Evolutionary conservation across 306 rosid species (phyloP).

Genomic region (Citrullus amarus): DNA sequence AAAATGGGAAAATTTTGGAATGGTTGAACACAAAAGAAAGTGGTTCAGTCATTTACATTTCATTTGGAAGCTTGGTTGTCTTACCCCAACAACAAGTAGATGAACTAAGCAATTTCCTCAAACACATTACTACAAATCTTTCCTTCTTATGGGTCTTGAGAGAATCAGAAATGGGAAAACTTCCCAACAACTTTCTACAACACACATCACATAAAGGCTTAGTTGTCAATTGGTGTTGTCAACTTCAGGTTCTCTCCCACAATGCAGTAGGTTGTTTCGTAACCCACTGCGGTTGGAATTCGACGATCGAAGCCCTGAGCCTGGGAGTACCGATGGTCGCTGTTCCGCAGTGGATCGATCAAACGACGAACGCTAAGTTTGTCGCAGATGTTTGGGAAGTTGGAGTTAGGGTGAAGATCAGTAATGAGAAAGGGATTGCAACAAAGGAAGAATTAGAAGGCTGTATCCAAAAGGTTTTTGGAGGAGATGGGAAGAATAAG

Average conservation of each 20-base stretch:
- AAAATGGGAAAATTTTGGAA: not conserved
- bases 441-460: not conserved
- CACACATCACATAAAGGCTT: conserved; percentile 1
- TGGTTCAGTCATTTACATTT: conserved; percentile 11
- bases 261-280: not conserved
- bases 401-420: not conserved
- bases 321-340: not conserved
- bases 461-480: not conserved
- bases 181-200: conserved; percentile 8
- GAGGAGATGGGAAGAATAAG: not conserved
- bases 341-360: conserved; percentile 2
- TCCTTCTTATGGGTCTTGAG: conserved; percentile 17
- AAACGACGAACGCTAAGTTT: conserved; percentile 7
- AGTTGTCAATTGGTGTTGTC: conserved; percentile 8
- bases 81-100: conserved; percentile 8
- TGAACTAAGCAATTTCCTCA: conserved; percentile 9
- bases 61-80: conserved; percentile 17
- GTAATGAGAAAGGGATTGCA: not conserved
- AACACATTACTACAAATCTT: not conserved
- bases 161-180: conserved; percentile 9
- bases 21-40: conserved; percentile 12
- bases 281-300: conserved; percentile 10
- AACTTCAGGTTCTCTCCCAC: conserved; percentile 1
- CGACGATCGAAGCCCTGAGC: not conserved
- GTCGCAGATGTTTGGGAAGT: conserved; percentile 3